A percentile compares a stretch with the other conserved stretches of the same genome.
Evolutionary conservation across 495 filamentous ascomycete species (phyloP).

Genomic region (Annulohypoxylon stygium): DNA sequence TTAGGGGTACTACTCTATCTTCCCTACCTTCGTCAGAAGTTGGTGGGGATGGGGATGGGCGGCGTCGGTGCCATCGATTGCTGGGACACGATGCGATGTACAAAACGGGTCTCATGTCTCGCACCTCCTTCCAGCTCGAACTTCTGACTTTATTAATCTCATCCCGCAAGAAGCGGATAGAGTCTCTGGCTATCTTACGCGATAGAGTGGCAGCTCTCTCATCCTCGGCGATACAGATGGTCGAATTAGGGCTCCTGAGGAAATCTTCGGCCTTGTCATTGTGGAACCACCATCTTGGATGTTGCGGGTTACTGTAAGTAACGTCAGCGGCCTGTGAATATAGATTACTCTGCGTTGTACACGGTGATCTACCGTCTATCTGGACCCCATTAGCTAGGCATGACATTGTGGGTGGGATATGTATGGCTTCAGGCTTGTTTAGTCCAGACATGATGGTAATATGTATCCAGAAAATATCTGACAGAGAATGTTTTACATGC

Average conservation of each 20-base stretch:
- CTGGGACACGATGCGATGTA: background rate
- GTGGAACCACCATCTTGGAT: slow-evolving; percentile 10
- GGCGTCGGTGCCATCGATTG: background rate
- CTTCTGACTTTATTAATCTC: background rate
- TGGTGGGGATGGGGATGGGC: background rate
- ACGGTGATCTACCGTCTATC: background rate
- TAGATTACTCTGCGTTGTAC: background rate
- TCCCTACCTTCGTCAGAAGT: background rate
- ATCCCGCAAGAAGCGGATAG: background rate
- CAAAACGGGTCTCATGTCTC: slow-evolving; percentile 3
- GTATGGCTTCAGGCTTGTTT: too few species aligned
- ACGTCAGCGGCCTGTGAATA: background rate
- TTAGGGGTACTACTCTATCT: background rate
- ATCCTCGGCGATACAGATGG: background rate
- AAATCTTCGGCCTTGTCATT: background rate
- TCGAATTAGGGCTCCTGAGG: background rate
- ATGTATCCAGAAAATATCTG: too few species aligned
- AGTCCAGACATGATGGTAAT: too few species aligned
- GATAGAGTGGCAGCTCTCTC: background rate
- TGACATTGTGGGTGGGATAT: background rate
- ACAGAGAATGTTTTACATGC: too few species aligned
- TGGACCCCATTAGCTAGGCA: background rate
- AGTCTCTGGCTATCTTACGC: slow-evolving; percentile 7
- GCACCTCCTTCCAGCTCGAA: background rate
- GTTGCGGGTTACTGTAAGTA: background rate